Conservation (phyloP, 345 rosid species). For the Firmiana major region DNA sequence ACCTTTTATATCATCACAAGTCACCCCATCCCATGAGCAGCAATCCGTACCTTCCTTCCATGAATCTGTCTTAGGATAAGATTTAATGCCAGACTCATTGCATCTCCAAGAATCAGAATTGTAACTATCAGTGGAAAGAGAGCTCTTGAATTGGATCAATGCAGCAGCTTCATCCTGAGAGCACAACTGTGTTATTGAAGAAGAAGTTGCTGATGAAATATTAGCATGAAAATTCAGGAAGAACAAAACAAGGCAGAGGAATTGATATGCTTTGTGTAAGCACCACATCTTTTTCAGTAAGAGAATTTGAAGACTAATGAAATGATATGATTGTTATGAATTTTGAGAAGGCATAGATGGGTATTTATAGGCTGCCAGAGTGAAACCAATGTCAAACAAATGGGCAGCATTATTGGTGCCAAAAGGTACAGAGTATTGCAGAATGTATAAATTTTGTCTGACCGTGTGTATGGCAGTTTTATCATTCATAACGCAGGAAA, state of each 20-base stretch:
- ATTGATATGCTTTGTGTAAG: not conserved
- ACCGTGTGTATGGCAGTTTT: no score
- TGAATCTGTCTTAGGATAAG: conserved; percentile 3
- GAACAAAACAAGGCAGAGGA: not conserved
- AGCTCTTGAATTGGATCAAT: not conserved
- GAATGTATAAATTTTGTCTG: no score
- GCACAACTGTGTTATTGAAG: not conserved
- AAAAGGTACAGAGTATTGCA: no score
- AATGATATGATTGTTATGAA: not conserved
- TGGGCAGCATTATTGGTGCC: no score
- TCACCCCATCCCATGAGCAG: conserved; percentile 32
- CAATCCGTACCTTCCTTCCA: conserved; percentile 25
- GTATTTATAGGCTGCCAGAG: not conserved
- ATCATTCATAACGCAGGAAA: no score
- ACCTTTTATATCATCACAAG: conserved; percentile 4
- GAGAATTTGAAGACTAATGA: not conserved
- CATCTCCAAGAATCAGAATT: no score
- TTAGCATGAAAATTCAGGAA: not conserved
- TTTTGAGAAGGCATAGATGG: not conserved
- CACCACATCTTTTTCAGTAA: not conserved
- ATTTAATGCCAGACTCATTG: not conserved
- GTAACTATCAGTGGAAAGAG: not conserved
- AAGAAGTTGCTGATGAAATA: not conserved
- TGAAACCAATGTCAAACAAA: no score
- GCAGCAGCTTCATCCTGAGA: conserved; percentile 9